These are phyloP conservation scores for Amaranthus tricolor DNA, from an alignment of 179 eudicot species.

Conservation along the genomic window DNA sequence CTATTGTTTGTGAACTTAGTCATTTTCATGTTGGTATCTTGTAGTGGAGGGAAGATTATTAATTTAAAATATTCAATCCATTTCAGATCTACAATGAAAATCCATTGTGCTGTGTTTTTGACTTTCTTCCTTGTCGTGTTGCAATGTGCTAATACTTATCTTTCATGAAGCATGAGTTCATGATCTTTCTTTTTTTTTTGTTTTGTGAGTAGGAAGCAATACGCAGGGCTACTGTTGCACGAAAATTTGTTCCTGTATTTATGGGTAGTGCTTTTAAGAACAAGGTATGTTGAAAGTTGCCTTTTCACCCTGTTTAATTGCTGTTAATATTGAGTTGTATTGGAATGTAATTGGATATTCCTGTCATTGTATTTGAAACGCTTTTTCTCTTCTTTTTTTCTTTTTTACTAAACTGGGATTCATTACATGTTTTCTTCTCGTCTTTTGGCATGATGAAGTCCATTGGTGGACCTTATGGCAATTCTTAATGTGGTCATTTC, in stretches of 20 bases:
- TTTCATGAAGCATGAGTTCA: neutral
- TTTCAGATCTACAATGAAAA: neutral
- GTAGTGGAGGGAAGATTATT: neutral
- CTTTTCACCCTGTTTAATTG: neutral
- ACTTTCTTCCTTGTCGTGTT: neutral
- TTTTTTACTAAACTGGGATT: neutral
- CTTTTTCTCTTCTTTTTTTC: slow-evolving; percentile 2
- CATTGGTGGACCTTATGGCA: no score
- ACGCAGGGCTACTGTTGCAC: slow-evolving; percentile 82
- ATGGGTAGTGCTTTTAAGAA: slow-evolving; percentile 99
- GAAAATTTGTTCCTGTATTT: slow-evolving; percentile 86
- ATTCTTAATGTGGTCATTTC: no score
- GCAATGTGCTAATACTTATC: neutral
- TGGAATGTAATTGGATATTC: neutral
- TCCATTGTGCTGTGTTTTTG: neutral
- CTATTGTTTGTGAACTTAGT: neutral
- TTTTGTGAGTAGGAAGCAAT: slow-evolving; percentile 70
- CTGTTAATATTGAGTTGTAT: neutral
- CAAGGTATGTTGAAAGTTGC: slow-evolving; percentile 49
- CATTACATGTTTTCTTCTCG: neutral
- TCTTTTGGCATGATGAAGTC: no score
- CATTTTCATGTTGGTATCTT: neutral
- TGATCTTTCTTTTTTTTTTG: neutral
- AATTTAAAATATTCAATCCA: neutral
- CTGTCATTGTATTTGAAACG: neutral